Evolutionary conservation across 371 early-diverging fungal species (phyloP).

Genomic region (Lichtheimia hyalospora): DNA sequence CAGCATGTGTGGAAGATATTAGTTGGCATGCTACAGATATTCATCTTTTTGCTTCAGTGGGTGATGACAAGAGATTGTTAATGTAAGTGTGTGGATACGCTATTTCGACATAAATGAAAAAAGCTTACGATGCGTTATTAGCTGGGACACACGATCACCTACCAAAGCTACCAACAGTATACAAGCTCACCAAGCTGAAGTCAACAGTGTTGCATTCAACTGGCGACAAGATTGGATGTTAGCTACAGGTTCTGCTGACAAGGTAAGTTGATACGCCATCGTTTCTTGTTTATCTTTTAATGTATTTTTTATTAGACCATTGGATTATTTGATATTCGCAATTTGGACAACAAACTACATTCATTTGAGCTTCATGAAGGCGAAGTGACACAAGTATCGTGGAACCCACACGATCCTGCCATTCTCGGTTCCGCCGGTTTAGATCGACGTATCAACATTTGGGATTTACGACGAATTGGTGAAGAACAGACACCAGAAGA

Average conservation of each 20-base stretch:
- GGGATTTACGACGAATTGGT: conserved; percentile 95
- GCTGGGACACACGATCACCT: conserved; percentile 68
- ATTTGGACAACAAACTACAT: conserved; percentile 79
- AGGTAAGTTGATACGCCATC: conserved; percentile 38
- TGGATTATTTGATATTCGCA: conserved; percentile 97
- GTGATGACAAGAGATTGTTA: conserved; percentile 90
- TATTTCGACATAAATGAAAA: not conserved
- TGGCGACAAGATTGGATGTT: conserved; percentile 85
- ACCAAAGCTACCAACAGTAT: conserved; percentile 68
- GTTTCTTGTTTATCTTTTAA: not conserved
- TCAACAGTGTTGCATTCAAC: conserved; percentile 94
- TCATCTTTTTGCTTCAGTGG: conserved; percentile 92
- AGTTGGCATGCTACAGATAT: conserved; percentile 86
- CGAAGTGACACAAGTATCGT: conserved; percentile 90
- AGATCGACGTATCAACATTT: conserved; percentile 94
- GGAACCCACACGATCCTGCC: conserved; percentile 94
- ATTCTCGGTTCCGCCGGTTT: conserved; percentile 90
- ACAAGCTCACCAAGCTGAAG: conserved; percentile 88
- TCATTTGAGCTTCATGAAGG: conserved; percentile 89
- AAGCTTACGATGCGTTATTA: conserved; percentile 18
- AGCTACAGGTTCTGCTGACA: conserved; percentile 96
- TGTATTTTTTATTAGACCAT: conserved; percentile 57
- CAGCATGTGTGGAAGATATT: conserved; percentile 90
- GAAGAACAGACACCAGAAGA: conserved; percentile 96
- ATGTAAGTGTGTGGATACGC: conserved; percentile 58